Base-by-base conservation (phyloP, 2,329 filamentous ascomycete species). In the Gaeumannomyces tritici region DNA sequence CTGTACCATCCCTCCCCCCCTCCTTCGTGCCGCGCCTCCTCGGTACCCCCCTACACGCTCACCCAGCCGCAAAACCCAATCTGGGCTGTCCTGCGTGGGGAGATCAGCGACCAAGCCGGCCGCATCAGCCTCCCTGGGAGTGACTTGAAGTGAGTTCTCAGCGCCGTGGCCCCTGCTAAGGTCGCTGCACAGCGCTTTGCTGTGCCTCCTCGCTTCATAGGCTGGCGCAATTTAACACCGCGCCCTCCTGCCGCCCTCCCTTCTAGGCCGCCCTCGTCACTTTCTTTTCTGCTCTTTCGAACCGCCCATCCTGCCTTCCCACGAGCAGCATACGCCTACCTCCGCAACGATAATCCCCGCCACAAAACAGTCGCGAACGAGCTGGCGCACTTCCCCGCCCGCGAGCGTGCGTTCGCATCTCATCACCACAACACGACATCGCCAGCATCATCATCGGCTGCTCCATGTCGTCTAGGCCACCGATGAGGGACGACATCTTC, bases 401-500 rank as follows among this genome's bases (percentile, higher is more conserved):
- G 42, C 21, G 18, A 51, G 42, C 42, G 42, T 51, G 42, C 42
- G 42, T 51, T 21, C 42, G n/a, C 18, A 9, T 51, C 21, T 7
- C 21, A 51, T 51, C 42, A 24, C 42, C 42, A 21, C 42, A 2
- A n/a, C 42, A 24, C 42, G 2, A n/a, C n/a, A n/a, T n/a, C n/a
- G n/a, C n/a, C n/a, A n/a, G n/a, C 4, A 51, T 18, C 42, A 11
- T 24, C 42, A n/a, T 51, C 42, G 5, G 8, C 42, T 21, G 42
- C 42, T 24, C 42, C 21, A 51, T 51, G 42, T 24, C 21, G 42
- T 13, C 42, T 21, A 51, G 42, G 18, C 13, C 8, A 51, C 42
- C 18, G n/a, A 65, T 65, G 64, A 61, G 61, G 29, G 31, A 18
- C 42, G 57, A 71, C 63, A 60, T 71, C 35, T 70, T 72, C 63